Base-by-base conservation (phyloP, 2,329 filamentous ascomycete genomes). In the Nothophoma quercina region DNA sequence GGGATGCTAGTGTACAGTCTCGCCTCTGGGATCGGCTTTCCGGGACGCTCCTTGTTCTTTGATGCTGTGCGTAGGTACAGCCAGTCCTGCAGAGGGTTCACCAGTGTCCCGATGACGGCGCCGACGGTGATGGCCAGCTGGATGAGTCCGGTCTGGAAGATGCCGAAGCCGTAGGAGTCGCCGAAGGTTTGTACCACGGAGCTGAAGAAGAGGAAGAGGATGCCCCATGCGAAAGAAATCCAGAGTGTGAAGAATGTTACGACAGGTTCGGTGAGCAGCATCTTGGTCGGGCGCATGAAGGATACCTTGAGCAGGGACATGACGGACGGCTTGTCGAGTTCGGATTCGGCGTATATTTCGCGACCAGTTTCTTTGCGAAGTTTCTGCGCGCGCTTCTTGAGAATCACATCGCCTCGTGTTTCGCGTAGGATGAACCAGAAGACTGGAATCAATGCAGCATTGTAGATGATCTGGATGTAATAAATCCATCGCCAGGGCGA, bases 201-300 rank as follows among this genome's bases (percentile, higher is more conserved):
- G 22, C 64, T 69, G 55, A 77, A 77, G 67, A 77, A 78, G 0
- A 78, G 64, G 54, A 74, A 79, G 0, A 78, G 59, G 19, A 78
- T 77, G 1, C 75, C 75, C 75, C 75, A 78, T 0, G 76, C 75
- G 50, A 79, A 79, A 23, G 67, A 71, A 34, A 77, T 74, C 76
- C 76, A 79, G 0, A 78, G 60, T 0, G 76, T 78, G 62, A 79
- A 76, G 44, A 73, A 77, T 2, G 59, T 73, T 5, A 78, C 72
- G 1, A 79, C 73, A 0, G 76, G 76, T 23, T 78, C 75, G 3
- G 75, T 77, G 16, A 75, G 39, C 1, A 77, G 68, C 73, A 79
- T 72, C 42, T 69, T 70, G 1, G 64, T 74, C 0, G 75, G 75
- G 1, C 74, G 71, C 60, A 74, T 70, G 46, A 77, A 77, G 1